These are phyloP conservation scores for Saturnispora hagleri DNA, from an alignment of 805 yeast genomes.

Conservation along the genomic window DNA sequence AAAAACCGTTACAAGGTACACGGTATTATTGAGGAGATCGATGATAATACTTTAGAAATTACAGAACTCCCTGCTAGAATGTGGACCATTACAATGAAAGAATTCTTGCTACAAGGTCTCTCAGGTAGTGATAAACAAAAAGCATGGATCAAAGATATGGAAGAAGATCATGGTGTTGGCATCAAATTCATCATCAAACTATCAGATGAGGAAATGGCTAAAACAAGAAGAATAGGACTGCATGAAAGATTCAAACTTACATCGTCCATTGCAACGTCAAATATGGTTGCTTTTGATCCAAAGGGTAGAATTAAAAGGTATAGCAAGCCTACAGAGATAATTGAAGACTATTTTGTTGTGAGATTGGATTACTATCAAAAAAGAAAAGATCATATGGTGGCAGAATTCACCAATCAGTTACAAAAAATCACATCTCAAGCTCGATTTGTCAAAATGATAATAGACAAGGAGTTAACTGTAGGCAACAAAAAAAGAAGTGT, in stretches of 20 bases:
- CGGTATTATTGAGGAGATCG: conserved; percentile 76
- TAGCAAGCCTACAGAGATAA: conserved; percentile 63
- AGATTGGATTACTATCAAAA: conserved; percentile 85
- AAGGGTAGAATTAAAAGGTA: conserved; percentile 80
- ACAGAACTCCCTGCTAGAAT: conserved; percentile 87
- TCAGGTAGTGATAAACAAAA: conserved; percentile 63
- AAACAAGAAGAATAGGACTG: conserved; percentile 64
- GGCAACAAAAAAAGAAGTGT: conserved; percentile 64
- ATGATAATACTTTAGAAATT: conserved; percentile 72
- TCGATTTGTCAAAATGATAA: conserved; percentile 81
- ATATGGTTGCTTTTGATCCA: conserved; percentile 95
- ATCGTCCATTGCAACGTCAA: conserved; percentile 58
- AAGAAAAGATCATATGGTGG: conserved; percentile 74
- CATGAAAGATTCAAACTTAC: conserved; percentile 76
- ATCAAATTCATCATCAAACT: conserved; percentile 73
- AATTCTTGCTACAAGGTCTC: conserved; percentile 64
- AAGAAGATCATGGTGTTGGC: conserved; percentile 82
- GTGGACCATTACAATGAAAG: conserved; percentile 91
- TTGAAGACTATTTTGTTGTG: conserved; percentile 76
- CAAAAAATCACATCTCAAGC: conserved; percentile 77
- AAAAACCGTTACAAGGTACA: conserved; percentile 64
- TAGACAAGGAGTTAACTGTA: conserved; percentile 60
- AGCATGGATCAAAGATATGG: conserved; percentile 91
- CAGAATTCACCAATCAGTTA: conserved; percentile 61
- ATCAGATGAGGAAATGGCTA: conserved; percentile 73